Conservation (phyloP, 1,284 basidiomycete species). For the Trametes sp. region DNA sequence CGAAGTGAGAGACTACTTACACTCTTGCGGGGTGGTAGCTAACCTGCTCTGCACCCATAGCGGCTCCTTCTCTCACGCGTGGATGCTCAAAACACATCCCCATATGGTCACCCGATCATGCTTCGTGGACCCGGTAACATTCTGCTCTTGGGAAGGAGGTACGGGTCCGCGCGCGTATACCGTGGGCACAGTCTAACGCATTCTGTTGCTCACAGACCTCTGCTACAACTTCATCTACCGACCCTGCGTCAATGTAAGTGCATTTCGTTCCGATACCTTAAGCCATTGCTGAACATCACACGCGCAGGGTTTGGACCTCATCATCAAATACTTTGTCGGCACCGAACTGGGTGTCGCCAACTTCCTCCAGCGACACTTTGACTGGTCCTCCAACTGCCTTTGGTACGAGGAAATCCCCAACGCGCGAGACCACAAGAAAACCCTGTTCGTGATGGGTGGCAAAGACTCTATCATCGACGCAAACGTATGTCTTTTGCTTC, state of each 20-base stretch:
- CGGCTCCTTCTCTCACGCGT: constrained; percentile 80
- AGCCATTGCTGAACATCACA: constrained; percentile 17
- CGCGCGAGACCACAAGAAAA: constrained; percentile 64
- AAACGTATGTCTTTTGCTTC: constrained; percentile 52
- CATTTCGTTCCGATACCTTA: constrained; percentile 6
- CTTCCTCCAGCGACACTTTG: constrained; percentile 83
- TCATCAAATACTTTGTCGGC: constrained; percentile 88
- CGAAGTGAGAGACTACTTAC: constrained; percentile 63
- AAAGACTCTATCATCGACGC: constrained; percentile 83
- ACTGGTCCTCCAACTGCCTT: constrained; percentile 88
- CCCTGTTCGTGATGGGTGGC: constrained; percentile 80
- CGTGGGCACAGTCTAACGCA: neutral
- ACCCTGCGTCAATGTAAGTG: constrained; percentile 61
- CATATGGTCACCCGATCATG: constrained; percentile 76
- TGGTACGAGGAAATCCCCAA: constrained; percentile 91
- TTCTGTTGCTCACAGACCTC: constrained; percentile 59
- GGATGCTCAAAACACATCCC: constrained; percentile 84
- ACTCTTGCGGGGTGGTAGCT: constrained; percentile 11
- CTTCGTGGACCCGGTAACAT: constrained; percentile 89
- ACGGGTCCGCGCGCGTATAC: constrained; percentile 29
- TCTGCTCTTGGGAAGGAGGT: constrained; percentile 93
- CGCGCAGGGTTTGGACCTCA: constrained; percentile 72
- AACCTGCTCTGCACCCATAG: constrained; percentile 43
- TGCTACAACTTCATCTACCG: constrained; percentile 90
- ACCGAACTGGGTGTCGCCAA: constrained; percentile 88